Evolutionary conservation across 1,284 basidiomycete genomes (phyloP), one percentile per base, ranked within the genome.

Genomic region (Entoloma clypeatum): DNA sequence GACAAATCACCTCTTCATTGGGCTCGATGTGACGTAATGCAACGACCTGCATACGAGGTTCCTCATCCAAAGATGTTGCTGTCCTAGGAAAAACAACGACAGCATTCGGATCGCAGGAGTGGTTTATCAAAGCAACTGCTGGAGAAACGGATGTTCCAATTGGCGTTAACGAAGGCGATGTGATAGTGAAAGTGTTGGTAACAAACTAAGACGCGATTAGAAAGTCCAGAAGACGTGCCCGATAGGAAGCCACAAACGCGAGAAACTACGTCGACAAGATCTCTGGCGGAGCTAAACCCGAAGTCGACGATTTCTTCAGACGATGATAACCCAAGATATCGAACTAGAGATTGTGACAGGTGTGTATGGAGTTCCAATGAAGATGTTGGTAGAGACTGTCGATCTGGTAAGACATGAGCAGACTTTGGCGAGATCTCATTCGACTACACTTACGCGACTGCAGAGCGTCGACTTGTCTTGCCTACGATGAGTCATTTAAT

Each of bases 41-140:
- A 10, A 92, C 66, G 7, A 93, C 71, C 27, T 84, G 75, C 74
- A 94, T 80, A 8, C 70, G 57, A 1, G 83, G 81, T 55, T 85
- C 81, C 21, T 71, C 62, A 22, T 52, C 54, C 3, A 57, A 50
- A 2, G 61, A 42, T 25, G 57, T 47, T 25, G 56, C 50, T 18
- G 65, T 47, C 10, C 75, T 67, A 26, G 94, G 92, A 58, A 94
- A 97, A 1, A 97, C 90, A 19, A 94, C 76, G 18, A 86, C 89
- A 0, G 86, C 90, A 52, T 96, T 95, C 0, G 94, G 93, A 16
- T 78, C 74, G 56, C 94, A 98, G 0, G 91, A 89, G 58, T 98
- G 94, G 55, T 97, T 98, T 51, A 88, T 74, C 22, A 97, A 71
- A 0, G 93, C 92, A 7, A 84, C 68, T 0, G 78, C 53, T 0